These are phyloP conservation scores for Nosema muscidifuracis DNA, from an alignment of 371 early-diverging fungal genomes.

Conservation along the genomic window DNA sequence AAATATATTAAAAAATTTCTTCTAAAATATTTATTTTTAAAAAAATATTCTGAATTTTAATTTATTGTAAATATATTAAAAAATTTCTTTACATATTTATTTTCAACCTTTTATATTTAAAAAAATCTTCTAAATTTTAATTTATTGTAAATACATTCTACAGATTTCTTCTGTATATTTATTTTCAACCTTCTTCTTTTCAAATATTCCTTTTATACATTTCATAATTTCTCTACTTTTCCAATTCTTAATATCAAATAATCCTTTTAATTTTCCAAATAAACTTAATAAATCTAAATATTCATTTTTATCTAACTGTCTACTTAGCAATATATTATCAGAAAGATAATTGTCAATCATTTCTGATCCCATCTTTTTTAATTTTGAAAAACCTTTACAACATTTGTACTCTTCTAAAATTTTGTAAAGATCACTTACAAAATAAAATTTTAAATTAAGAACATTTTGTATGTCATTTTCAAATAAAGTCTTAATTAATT, in stretches of 20 bases:
- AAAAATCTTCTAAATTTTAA: too few relatives aligned
- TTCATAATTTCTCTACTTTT: conserved; percentile 25
- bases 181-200: conserved; percentile 8
- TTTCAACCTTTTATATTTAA: too few relatives aligned
- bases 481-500: conserved; percentile 42
- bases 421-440: conserved; percentile 28
- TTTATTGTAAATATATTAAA: too few relatives aligned
- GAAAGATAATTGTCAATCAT: conserved; percentile 45
- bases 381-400: conserved; percentile 13
- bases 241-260: conserved; percentile 42
- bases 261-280: conserved; percentile 17
- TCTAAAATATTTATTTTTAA: too few relatives aligned
- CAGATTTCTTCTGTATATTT: neutral
- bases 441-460: conserved; percentile 39
- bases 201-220: conserved; percentile 40
- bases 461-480: conserved; percentile 32
- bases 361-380: conserved; percentile 3
- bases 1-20: too few relatives aligned
- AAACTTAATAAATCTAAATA: conserved; percentile 37
- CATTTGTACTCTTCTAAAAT: conserved; percentile 33
- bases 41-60: too few relatives aligned
- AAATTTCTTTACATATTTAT: too few relatives aligned
- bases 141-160: neutral
- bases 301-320: conserved; percentile 21
- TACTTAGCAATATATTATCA: conserved; percentile 30